A percentile compares a stretch with the other conserved stretches of the same genome.
phyloP scores from a whole-genome alignment of 1,139 yeast species.

The Scheffersomyces quercinus region DNA sequence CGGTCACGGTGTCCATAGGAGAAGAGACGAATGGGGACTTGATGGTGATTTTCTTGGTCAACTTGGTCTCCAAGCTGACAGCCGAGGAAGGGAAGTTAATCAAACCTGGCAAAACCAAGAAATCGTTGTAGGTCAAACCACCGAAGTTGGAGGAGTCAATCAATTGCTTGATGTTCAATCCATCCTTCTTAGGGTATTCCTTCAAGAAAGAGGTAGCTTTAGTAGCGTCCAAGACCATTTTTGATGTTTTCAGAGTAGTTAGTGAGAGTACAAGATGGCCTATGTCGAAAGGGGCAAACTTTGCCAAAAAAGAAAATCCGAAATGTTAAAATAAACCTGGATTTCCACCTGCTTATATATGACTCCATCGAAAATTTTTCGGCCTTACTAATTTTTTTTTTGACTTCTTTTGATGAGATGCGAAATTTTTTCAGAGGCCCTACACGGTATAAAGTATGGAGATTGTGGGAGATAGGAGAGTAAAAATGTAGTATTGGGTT shows the following conservation, averaged over 20 bases:
- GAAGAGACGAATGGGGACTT: slow-evolving; percentile 95
- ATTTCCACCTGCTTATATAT: slow-evolving; percentile 5
- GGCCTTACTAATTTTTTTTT: slow-evolving; percentile 5
- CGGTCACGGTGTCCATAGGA: slow-evolving; percentile 99
- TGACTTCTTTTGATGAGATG: slow-evolving; percentile 5
- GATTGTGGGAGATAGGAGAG: too few species aligned
- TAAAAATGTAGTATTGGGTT: too few species aligned
- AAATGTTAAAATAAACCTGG: slow-evolving; percentile 3
- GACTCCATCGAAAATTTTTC: not conserved
- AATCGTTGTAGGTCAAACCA: slow-evolving; percentile 96
- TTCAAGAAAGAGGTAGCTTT: slow-evolving; percentile 70
- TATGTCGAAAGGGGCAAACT: slow-evolving; percentile 32
- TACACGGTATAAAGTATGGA: not conserved
- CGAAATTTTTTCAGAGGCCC: not conserved
- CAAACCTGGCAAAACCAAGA: slow-evolving; percentile 92
- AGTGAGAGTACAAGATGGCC: slow-evolving; percentile 4
- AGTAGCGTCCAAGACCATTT: slow-evolving; percentile 53
- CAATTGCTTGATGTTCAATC: slow-evolving; percentile 77
- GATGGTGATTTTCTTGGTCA: slow-evolving; percentile 88
- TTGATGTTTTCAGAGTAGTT: slow-evolving; percentile 4
- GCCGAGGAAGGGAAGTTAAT: slow-evolving; percentile 80
- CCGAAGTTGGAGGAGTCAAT: slow-evolving; percentile 91
- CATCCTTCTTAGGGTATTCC: slow-evolving; percentile 74
- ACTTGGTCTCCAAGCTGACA: slow-evolving; percentile 77
- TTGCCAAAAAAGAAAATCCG: slow-evolving; percentile 45